Percentiles rank a stretch among this genome's conserved stretches.
These are phyloP conservation scores for Daldinia caldariorum DNA, from an alignment of 495 filamentous ascomycete genomes.

Conservation along the genomic window DNA sequence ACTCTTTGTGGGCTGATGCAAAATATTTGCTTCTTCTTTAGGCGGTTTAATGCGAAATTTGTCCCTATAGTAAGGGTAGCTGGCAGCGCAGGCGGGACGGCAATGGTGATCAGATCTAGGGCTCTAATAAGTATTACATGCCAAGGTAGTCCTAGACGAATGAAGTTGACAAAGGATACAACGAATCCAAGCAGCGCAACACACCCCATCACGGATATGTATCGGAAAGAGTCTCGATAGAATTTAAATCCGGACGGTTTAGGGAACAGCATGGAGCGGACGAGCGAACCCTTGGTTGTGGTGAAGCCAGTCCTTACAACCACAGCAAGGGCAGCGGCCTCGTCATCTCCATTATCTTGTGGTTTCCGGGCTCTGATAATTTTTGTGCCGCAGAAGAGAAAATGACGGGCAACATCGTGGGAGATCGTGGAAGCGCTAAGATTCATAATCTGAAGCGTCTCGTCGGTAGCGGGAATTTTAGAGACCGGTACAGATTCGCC, in stretches of 20 bases:
- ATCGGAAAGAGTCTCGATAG: slow-evolving; percentile 96
- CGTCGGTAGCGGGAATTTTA: slow-evolving; percentile 86
- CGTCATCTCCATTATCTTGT: slow-evolving; percentile 81
- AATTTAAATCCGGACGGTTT: slow-evolving; percentile 99
- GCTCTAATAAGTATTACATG: slow-evolving; percentile 91
- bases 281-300: slow-evolving; percentile 94
- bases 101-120: slow-evolving; percentile 95
- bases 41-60: slow-evolving; percentile 88
- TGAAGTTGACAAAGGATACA: slow-evolving; percentile 91
- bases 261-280: slow-evolving; percentile 98
- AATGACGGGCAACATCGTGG: slow-evolving; percentile 82
- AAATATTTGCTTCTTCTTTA: slow-evolving; percentile 90
- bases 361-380: slow-evolving; percentile 90
- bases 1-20: slow-evolving; percentile 97
- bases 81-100: slow-evolving; percentile 95
- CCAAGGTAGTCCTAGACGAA: slow-evolving; percentile 82
- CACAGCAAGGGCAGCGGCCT: slow-evolving; percentile 90
- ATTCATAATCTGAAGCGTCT: slow-evolving; percentile 76
- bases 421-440: slow-evolving; percentile 80
- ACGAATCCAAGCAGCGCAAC: slow-evolving; percentile 89
- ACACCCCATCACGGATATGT: slow-evolving; percentile 96
- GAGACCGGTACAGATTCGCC: slow-evolving; percentile 98
- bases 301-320: slow-evolving; percentile 95
- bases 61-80: slow-evolving; percentile 96
- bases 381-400: slow-evolving; percentile 94